phyloP scores from a whole-genome alignment of 2,329 filamentous ascomycete genomes.

The Emergomyces pasteurianus region DNA sequence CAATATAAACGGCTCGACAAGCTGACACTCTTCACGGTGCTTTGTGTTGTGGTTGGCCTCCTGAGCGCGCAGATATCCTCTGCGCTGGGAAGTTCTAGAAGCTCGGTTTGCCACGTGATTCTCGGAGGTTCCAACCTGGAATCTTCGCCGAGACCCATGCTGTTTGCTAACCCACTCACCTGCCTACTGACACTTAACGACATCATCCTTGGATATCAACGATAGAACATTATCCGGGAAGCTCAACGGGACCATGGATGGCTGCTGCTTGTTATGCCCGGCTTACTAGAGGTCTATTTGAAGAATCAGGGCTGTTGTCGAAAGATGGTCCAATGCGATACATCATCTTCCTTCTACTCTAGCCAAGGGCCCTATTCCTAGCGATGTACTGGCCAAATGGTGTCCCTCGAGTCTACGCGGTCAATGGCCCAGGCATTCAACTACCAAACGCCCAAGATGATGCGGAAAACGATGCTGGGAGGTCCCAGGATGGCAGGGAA shows the following conservation, averaged over 20 bases:
- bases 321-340: constrained; percentile 31
- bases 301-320: constrained; percentile 12
- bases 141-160: too few species aligned
- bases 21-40: not conserved
- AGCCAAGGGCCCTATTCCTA: constrained; percentile 18
- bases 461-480: constrained; percentile 10
- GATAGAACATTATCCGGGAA: constrained; percentile 2
- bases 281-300: constrained; percentile 14
- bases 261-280: not conserved
- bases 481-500: constrained; percentile 17
- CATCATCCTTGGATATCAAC: not conserved
- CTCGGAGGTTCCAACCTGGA: not conserved
- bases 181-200: too few species aligned
- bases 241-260: constrained; percentile 7
- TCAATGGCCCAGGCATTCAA: constrained; percentile 33
- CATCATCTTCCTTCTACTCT: constrained; percentile 13
- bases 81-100: not conserved
- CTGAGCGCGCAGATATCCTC: too few species aligned
- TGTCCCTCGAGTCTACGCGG: constrained; percentile 37
- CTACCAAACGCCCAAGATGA: constrained; percentile 17
- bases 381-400: constrained; percentile 41
- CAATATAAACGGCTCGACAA: not conserved
- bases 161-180: too few species aligned
- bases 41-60: not conserved
- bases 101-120: not conserved